These are phyloP conservation scores for Allantophomopsis cytisporea DNA, from an alignment of 2,329 filamentous ascomycete species.

Conservation along the genomic window DNA sequence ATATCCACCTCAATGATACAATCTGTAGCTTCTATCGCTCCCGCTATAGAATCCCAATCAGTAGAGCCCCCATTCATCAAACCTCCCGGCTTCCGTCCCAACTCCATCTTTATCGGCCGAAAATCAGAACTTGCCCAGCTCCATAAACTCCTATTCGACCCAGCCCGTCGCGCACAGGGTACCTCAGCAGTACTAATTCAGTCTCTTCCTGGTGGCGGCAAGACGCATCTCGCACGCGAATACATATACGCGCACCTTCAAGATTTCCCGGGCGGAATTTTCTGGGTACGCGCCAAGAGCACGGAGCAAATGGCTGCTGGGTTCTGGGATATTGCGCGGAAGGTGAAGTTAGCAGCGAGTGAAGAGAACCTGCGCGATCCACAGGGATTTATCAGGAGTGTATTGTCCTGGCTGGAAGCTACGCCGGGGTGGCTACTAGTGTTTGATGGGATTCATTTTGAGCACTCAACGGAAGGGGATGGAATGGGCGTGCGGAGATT, in stretches of 20 bases:
- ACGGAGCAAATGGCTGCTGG: conserved; percentile 42
- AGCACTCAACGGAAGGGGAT: conserved; percentile 29
- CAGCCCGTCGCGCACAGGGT: conserved; percentile 37
- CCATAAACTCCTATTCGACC: conserved; percentile 44
- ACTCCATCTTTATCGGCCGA: conserved; percentile 49
- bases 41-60: conserved; percentile 3
- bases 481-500: conserved; percentile 31
- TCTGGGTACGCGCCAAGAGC: conserved; percentile 55
- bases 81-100: conserved; percentile 46
- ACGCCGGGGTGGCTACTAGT: conserved; percentile 54
- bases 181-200: conserved; percentile 51
- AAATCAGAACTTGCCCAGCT: conserved; percentile 41
- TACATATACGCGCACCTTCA: conserved; percentile 48
- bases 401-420: conserved; percentile 46
- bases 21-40: conserved; percentile 3
- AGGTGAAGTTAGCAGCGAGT: conserved; percentile 28
- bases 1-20: conserved; percentile 6
- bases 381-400: conserved; percentile 36
- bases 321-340: conserved; percentile 53
- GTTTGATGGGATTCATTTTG: conserved; percentile 53
- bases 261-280: conserved; percentile 51
- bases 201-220: conserved; percentile 52
- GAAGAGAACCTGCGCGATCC: conserved; percentile 20
- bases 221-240: conserved; percentile 54
- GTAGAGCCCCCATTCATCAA: conserved; percentile 22